These are phyloP conservation scores for Aspergillus phoenicis DNA, from an alignment of 2,329 filamentous ascomycete genomes.

Conservation along the genomic window DNA sequence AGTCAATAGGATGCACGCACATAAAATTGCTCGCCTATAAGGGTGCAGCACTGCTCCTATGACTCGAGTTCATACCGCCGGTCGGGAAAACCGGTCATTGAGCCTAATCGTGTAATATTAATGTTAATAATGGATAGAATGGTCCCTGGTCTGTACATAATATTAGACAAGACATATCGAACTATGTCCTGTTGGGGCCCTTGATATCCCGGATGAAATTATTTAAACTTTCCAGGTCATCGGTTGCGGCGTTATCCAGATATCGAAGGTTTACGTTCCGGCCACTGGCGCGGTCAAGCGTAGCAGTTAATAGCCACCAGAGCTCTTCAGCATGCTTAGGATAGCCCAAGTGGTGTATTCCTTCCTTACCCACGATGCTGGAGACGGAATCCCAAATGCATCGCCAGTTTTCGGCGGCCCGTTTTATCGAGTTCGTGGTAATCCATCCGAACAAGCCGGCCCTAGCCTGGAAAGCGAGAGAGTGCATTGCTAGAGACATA, in stretches of 20 bases:
- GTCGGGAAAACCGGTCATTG: neutral
- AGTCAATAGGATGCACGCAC: conserved; percentile 5
- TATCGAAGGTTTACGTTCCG: conserved; percentile 23
- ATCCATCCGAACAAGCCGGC: conserved; percentile 30
- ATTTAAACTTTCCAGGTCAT: conserved; percentile 35
- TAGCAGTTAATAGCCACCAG: conserved; percentile 34
- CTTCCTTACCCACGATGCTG: conserved; percentile 22
- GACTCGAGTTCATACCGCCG: no score
- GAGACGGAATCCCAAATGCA: conserved; percentile 28
- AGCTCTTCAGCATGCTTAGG: conserved; percentile 37
- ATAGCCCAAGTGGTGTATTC: conserved; percentile 31
- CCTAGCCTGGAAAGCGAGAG: conserved; percentile 33
- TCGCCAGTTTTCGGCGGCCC: conserved; percentile 33
- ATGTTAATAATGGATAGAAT: neutral
- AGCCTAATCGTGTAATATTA: neutral
- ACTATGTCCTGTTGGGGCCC: neutral
- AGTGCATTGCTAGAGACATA: conserved; percentile 28
- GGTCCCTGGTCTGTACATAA: conserved; percentile 5
- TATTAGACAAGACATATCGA: neutral
- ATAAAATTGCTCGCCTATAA: no score
- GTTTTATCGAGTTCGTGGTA: conserved; percentile 28
- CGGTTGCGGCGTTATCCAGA: conserved; percentile 31
- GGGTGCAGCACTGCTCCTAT: no score
- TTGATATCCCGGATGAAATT: conserved; percentile 33
- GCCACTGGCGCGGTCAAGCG: conserved; percentile 24